Evolutionary conservation across 2,329 filamentous ascomycete genomes (phyloP).

Genomic region (Nannizzia gypsea): DNA sequence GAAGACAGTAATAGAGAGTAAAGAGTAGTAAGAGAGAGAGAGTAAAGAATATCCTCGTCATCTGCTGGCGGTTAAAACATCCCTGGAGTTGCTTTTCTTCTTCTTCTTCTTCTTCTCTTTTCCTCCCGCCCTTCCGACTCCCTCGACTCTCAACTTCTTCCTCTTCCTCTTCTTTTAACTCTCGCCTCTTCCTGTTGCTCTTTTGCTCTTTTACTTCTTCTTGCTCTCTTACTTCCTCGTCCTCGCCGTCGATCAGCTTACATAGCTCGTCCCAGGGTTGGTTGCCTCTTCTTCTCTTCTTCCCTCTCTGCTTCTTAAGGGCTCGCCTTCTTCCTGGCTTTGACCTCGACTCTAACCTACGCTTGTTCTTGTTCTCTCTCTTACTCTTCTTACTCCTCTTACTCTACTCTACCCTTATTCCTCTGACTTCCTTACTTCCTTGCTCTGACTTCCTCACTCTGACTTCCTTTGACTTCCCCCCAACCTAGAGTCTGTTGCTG

Average conservation of each 20-base stretch:
- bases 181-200: conserved; percentile 14
- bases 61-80: no score
- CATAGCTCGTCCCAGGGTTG: neutral
- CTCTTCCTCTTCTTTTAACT: neutral
- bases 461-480: no score
- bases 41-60: no score
- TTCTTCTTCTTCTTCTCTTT: neutral
- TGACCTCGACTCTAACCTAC: neutral
- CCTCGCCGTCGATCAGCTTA: neutral
- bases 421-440: neutral
- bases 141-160: neutral
- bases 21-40: no score
- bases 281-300: neutral
- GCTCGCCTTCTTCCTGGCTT: neutral
- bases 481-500: no score
- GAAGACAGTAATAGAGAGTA: no score
- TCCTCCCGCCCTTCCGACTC: no score
- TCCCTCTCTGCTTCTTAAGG: neutral
- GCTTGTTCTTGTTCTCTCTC: neutral
- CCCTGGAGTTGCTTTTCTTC: neutral
- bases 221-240: conserved; percentile 5
- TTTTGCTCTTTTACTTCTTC: neutral
- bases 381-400: neutral
- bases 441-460: neutral
- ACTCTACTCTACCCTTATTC: neutral